Conservation (phyloP, 495 filamentous ascomycete species). For the Tuber aestivum region DNA sequence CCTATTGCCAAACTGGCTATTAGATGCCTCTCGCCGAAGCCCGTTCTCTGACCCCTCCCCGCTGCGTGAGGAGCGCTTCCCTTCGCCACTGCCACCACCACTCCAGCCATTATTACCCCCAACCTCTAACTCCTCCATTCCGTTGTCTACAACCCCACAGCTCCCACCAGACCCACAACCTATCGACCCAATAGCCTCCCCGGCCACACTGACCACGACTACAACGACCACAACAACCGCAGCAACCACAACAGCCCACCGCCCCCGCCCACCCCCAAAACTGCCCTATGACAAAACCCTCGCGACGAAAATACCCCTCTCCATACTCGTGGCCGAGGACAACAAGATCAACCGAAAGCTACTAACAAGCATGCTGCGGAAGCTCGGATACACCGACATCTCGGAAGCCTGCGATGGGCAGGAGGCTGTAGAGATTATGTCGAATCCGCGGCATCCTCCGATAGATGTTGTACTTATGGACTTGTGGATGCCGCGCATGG, state of each 20-base stretch:
- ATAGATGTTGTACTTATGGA: slow-evolving; percentile 75
- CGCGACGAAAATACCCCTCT: slow-evolving; percentile 45
- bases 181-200: not conserved
- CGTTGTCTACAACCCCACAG: not conserved
- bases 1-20: slow-evolving; percentile 22
- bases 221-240: not conserved
- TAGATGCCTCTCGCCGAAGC: slow-evolving; percentile 23
- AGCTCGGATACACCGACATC: slow-evolving; percentile 62
- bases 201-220: not conserved
- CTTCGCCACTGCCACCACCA: slow-evolving; percentile 19
- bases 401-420: slow-evolving; percentile 66
- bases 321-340: slow-evolving; percentile 72
- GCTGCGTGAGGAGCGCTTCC: slow-evolving; percentile 30
- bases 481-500: slow-evolving; percentile 81
- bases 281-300: slow-evolving; percentile 24
- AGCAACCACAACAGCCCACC: slow-evolving; percentile 18
- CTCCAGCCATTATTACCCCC: slow-evolving; percentile 2
- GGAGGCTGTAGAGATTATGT: slow-evolving; percentile 65
- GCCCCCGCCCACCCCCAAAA: not conserved
- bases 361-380: slow-evolving; percentile 62
- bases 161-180: not conserved
- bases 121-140: not conserved
- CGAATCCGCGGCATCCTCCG: slow-evolving; percentile 41
- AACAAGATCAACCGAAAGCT: slow-evolving; percentile 75
- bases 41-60: slow-evolving; percentile 29